Evolutionary conservation across 768 basidiomycete species (phyloP), one percentile per base, ranked within the genome.

Genomic region (Auriscalpium vulgare): DNA sequence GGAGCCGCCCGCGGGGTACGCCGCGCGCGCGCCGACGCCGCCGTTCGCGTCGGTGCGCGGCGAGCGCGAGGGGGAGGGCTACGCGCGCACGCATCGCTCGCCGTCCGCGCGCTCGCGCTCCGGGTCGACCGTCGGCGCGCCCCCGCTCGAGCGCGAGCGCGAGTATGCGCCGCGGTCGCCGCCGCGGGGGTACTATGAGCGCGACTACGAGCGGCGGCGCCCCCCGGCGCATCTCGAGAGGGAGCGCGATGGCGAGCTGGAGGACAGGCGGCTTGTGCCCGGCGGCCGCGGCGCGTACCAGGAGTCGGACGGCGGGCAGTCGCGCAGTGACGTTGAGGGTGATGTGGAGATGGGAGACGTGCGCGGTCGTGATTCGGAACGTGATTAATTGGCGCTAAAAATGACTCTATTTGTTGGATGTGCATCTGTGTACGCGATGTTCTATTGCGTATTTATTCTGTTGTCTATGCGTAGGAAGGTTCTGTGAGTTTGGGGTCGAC

Each of bases 41-140:
- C 29, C 29, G 29, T 29, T 29, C 7, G 29, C 29, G 29, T 29
- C 29, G 29, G 5, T 29, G 29, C 29, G 29, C 4, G 29, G 29
- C 29, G 60, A 66, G 46, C 64, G 67, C 48, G 59, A 67, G 52
- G 62, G 68, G 37, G 59, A n/a, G 45, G 57, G 37, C 36, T 57
- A 57, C 62, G 66, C 51, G 56, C 57, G 57, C 52, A 63, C 57
- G 16, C 51, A 47, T 35, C 60, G 59, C 36, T 53, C 59, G 1
- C 45, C 53, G 47, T 54, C 59, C 13, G 55, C 58, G 16, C 61
- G 61, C 37, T 56, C 59, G 9, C 61, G 61, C 2, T 62, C 61
- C 45, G 53, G 47, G 46, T 57, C 61, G 2, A 49, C 55, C 4
- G 52, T 47, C 16, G 49, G 58, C 7, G 49, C 53, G 19, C 57